A percentile compares a stretch with the other conserved stretches of the same genome.
These are phyloP conservation scores for Hydrangea macrophylla DNA, from an alignment of 148 eudicot genomes.

Conservation along the genomic window DNA sequence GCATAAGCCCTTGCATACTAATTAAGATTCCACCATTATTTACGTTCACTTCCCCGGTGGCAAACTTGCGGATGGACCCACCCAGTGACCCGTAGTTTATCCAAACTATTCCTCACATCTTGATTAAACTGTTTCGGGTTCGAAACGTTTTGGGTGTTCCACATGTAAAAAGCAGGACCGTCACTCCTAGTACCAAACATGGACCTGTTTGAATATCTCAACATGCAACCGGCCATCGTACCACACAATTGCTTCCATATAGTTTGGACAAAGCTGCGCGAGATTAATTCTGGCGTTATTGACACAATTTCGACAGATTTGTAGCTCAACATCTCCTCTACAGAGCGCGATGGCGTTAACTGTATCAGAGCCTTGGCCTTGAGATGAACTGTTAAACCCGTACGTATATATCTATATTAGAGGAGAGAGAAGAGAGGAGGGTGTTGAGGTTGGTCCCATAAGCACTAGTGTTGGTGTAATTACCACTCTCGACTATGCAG, in stretches of 20 bases:
- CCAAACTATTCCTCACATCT: not conserved
- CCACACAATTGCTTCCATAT: slow-evolving; percentile 36
- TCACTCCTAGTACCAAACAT: slow-evolving; percentile 16
- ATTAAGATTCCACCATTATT: not conserved
- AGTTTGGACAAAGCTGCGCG: slow-evolving; percentile 24
- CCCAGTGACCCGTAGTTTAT: slow-evolving; percentile 7
- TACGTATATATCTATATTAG: slow-evolving; percentile 8
- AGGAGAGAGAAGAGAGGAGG: slow-evolving; percentile 25
- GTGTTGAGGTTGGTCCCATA: slow-evolving; percentile 35
- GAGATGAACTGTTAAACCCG: slow-evolving; percentile 36
- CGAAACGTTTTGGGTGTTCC: not conserved
- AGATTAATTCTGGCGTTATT: slow-evolving; percentile 5
- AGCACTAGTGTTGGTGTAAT: slow-evolving; percentile 23
- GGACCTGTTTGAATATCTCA: slow-evolving; percentile 37
- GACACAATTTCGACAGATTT: slow-evolving; percentile 33
- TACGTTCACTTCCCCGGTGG: not conserved
- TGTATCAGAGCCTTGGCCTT: slow-evolving; percentile 19
- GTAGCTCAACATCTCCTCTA: slow-evolving; percentile 26
- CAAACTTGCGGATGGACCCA: slow-evolving; percentile 17
- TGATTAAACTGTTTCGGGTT: slow-evolving; percentile 3
- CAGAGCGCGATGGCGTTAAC: slow-evolving; percentile 39
- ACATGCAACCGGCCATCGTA: slow-evolving; percentile 27
- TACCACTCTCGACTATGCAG: slow-evolving; percentile 23
- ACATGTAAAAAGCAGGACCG: not conserved
- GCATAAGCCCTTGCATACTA: slow-evolving; percentile 7